Base-by-base conservation (phyloP, 1,284 basidiomycete genomes). In the Ceratobasidium sp. region DNA sequence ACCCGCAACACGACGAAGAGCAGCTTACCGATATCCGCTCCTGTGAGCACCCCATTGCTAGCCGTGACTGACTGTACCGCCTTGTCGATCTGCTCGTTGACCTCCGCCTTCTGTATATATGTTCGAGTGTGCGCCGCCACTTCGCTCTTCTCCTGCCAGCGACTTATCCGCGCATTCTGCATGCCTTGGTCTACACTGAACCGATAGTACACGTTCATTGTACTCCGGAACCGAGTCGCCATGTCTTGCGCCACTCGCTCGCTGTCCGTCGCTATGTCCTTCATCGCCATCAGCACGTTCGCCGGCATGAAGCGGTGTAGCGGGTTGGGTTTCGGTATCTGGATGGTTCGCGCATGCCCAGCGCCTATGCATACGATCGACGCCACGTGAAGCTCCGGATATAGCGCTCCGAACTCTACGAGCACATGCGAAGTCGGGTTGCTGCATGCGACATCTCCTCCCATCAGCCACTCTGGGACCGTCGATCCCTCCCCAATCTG, bases 161-260 rank as follows among this genome's bases (percentile, higher is more conserved):
- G 20, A 7, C 44, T 28, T 12, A 20, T 5, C 12, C 20, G n/a
- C 3, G 59, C 28, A 9, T 10, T 12, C 13, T 70, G 68, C 23
- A 59, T 59, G 3, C 68, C 68, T 20, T 70, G 54, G 26, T 57
- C 52, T 15, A 70, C 54, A n/a, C 56, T 70, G 33, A 70, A 23
- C 13, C 68, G 26, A 54, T 42, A 70, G 17, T 70, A 70, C 0
- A 54, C 42, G 44, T 42, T n/a, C 38, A 17, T 9, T 0, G 44
- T 59, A 44, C 10, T 56, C 23, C 28, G 17, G 20, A 70, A 70
- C 9, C 68, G 68, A 38, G 7, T 20, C 5, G 68, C 38, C 68
- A 70, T 70, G 6, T 70, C 68, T 3, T 57, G 52, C 17, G 68
- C 68, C n/a, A 70, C 68, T 44, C 68, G 50, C 54, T 70, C 68